Percentiles rank a stretch among this genome's conserved stretches.
Evolutionary conservation across 768 basidiomycete genomes (phyloP).

Genomic region (Lentinus tigrinus): DNA sequence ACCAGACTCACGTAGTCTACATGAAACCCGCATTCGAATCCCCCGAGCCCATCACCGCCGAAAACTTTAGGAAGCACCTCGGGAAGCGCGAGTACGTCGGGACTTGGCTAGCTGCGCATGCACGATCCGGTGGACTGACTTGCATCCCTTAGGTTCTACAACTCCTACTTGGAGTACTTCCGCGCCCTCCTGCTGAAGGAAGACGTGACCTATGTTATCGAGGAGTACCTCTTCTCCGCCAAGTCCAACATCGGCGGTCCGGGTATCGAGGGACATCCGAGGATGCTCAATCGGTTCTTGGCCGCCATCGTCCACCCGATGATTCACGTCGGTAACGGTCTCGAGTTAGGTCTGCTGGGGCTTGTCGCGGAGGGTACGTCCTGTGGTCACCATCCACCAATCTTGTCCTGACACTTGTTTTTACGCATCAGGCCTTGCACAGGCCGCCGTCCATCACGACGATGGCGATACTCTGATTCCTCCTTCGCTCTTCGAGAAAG

Average conservation of each 20-base stretch:
- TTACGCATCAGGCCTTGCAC: conserved; percentile 55
- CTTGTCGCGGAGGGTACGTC: conserved; percentile 58
- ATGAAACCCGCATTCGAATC: conserved; percentile 40
- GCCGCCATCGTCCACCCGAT: conserved; percentile 61
- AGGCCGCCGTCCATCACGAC: conserved; percentile 47
- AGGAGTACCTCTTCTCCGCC: conserved; percentile 59
- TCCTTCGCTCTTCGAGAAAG: conserved; percentile 22
- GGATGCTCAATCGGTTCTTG: conserved; percentile 58
- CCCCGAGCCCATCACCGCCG: conserved; percentile 42
- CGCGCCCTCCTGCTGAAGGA: conserved; percentile 38
- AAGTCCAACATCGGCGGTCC: conserved; percentile 21
- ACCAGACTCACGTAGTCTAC: conserved; percentile 38
- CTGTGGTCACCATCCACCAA: background rate
- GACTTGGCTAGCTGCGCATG: background rate
- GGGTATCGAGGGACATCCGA: conserved; percentile 35
- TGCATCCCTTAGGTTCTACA: conserved; percentile 61
- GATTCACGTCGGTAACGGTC: conserved; percentile 62
- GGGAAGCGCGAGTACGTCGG: conserved; percentile 50
- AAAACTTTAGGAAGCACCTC: conserved; percentile 55
- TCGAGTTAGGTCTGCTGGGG: conserved; percentile 61
- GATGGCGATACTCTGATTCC: conserved; percentile 36
- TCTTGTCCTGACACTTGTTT: background rate
- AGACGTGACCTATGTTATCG: conserved; percentile 46
- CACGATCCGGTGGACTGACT: no score
- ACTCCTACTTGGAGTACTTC: conserved; percentile 60